Conservation (phyloP, 495 filamentous ascomycete genomes). For the Aspergillus ostianus region DNA sequence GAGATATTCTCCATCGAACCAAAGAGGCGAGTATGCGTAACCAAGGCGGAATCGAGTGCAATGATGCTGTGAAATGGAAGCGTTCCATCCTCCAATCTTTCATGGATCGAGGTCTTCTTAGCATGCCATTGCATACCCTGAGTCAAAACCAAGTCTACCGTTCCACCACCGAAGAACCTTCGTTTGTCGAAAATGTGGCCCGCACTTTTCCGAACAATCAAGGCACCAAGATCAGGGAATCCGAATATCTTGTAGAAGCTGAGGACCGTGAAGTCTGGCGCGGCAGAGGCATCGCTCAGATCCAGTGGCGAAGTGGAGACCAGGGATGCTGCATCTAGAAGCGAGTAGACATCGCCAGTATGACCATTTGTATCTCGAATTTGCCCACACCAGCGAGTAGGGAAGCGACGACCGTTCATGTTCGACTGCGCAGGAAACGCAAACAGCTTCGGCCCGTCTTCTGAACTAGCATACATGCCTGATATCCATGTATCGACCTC, state of each 20-base stretch:
- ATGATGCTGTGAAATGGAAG: slow-evolving; percentile 85
- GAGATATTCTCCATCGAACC: slow-evolving; percentile 68
- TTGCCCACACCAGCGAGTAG: slow-evolving; percentile 63
- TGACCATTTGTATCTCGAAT: slow-evolving; percentile 38
- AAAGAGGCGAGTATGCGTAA: slow-evolving; percentile 66
- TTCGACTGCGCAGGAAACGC: slow-evolving; percentile 92
- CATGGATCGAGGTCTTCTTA: slow-evolving; percentile 72
- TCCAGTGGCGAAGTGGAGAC: slow-evolving; percentile 76
- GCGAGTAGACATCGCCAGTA: slow-evolving; percentile 51
- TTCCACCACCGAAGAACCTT: slow-evolving; percentile 91
- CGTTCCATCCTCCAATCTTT: slow-evolving; percentile 85
- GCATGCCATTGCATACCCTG: slow-evolving; percentile 60
- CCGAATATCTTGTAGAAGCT: slow-evolving; percentile 98
- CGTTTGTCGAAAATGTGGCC: slow-evolving; percentile 59
- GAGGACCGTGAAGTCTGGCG: slow-evolving; percentile 84
- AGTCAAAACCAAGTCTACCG: slow-evolving; percentile 73
- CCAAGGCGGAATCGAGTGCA: slow-evolving; percentile 71
- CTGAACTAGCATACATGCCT: slow-evolving; percentile 21
- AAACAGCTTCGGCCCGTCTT: slow-evolving; percentile 53
- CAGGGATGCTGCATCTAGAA: slow-evolving; percentile 89
- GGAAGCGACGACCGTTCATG: slow-evolving; percentile 80
- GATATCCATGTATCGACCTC: slow-evolving; percentile 70
- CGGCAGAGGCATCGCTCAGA: slow-evolving; percentile 54
- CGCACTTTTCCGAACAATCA: slow-evolving; percentile 77
- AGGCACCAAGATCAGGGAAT: slow-evolving; percentile 85